Conservation (phyloP, 257 asterid species). For the Gentiana macrophylla region DNA sequence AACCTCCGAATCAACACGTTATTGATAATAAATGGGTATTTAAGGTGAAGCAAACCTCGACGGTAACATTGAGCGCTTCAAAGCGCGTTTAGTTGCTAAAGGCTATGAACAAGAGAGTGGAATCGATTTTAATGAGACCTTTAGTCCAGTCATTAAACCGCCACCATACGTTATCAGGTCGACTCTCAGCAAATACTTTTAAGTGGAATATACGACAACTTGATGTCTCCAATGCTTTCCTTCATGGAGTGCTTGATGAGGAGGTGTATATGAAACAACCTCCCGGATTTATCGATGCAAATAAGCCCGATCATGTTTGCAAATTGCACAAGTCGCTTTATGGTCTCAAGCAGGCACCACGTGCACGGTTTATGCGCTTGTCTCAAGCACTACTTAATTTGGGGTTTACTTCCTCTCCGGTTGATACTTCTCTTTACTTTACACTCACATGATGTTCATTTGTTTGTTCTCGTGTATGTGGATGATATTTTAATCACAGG, state of each 20-base stretch:
- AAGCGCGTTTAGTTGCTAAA: too few species aligned
- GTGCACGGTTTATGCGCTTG: neutral
- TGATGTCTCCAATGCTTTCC: neutral
- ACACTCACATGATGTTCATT: neutral
- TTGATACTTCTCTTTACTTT: neutral
- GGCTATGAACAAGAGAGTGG: too few species aligned
- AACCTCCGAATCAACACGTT: too few species aligned
- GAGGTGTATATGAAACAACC: slow-evolving; percentile 4
- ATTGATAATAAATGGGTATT: too few species aligned
- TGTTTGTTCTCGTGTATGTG: neutral
- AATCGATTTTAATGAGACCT: too few species aligned
- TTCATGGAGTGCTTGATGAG: neutral
- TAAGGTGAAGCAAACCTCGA: too few species aligned
- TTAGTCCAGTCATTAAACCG: slow-evolving; percentile 3
- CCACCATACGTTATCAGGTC: neutral
- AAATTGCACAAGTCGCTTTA: neutral
- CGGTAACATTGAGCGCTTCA: too few species aligned
- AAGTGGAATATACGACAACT: neutral
- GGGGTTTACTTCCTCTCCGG: neutral
- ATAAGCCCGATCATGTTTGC: neutral
- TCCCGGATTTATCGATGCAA: neutral
- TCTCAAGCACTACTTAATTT: neutral
- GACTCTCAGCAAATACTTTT: neutral
- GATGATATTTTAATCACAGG: neutral
- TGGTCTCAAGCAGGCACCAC: neutral